These are phyloP conservation scores for Auricularia cornea DNA, from an alignment of 768 basidiomycete genomes.

Conservation along the genomic window DNA sequence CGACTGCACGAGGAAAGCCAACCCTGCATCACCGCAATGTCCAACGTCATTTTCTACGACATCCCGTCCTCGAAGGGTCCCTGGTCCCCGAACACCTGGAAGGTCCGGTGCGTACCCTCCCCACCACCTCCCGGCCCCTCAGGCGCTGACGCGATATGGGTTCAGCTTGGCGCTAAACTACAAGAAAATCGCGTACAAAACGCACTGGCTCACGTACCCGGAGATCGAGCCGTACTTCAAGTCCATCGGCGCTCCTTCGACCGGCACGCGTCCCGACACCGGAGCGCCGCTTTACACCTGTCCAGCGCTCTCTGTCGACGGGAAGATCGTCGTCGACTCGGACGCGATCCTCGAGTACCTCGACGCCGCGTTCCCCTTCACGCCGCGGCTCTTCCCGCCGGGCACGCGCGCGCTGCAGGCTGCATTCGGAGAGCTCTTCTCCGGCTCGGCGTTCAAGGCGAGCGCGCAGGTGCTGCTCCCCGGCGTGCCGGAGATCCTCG, in stretches of 20 bases:
- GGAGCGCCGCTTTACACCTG: not conserved
- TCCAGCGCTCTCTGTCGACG: not conserved
- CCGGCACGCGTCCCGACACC: not conserved
- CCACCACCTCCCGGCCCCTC: too few relatives aligned
- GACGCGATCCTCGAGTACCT: not conserved
- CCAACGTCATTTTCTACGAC: not conserved
- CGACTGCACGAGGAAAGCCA: too few relatives aligned
- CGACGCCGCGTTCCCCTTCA: not conserved
- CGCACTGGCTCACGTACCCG: not conserved
- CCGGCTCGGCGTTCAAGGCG: not conserved
- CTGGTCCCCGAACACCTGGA: not conserved
- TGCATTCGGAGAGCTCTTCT: not conserved
- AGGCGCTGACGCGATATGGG: constrained; percentile 16
- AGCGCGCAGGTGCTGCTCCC: not conserved
- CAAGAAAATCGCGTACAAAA: not conserved
- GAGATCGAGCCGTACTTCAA: not conserved
- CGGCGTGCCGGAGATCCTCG: not conserved
- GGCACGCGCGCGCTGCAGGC: not conserved
- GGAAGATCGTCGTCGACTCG: not conserved
- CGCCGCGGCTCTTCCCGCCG: not conserved
- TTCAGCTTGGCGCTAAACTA: not conserved
- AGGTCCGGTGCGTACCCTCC: not conserved
- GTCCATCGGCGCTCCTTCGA: not conserved
- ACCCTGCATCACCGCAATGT: too few relatives aligned
- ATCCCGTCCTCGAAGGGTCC: not conserved